Conservation (phyloP, 1,139 yeast species). For the Pichia sp. region DNA sequence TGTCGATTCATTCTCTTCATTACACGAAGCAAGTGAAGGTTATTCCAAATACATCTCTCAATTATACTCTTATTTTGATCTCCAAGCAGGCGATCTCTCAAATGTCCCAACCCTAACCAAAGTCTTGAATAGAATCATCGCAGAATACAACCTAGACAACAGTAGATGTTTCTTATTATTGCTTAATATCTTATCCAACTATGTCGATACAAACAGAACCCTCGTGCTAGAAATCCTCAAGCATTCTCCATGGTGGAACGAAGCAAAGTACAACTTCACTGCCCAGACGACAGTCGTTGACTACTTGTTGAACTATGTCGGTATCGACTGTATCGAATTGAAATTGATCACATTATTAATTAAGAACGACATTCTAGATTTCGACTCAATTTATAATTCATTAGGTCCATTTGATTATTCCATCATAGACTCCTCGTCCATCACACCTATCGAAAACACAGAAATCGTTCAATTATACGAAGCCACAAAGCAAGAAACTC, state of each 20-base stretch:
- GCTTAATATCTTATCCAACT: conserved; percentile 33
- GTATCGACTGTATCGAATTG: conserved; percentile 41
- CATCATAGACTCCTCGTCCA: conserved; percentile 35
- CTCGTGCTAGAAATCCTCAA: conserved; percentile 49
- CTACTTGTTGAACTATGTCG: conserved; percentile 41
- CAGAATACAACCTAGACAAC: conserved; percentile 79
- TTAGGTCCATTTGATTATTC: conserved; percentile 39
- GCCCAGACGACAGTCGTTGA: conserved; percentile 55
- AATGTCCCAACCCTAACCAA: conserved; percentile 49
- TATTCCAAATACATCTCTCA: conserved; percentile 65
- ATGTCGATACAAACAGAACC: conserved; percentile 43
- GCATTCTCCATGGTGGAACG: conserved; percentile 53
- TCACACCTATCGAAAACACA: conserved; percentile 28
- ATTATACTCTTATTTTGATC: conserved; percentile 43
- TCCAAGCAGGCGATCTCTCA: conserved; percentile 38
- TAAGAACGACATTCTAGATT: conserved; percentile 67
- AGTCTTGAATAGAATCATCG: conserved; percentile 59
- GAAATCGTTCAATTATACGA: conserved; percentile 44
- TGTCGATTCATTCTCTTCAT: conserved; percentile 67
- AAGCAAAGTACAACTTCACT: conserved; percentile 30
- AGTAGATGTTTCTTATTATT: conserved; percentile 57
- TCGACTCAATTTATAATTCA: conserved; percentile 60
- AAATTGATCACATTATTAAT: conserved; percentile 51
- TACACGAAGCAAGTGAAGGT: conserved; percentile 84
- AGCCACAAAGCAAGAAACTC: conserved; percentile 49